Conservation (phyloP, 495 filamentous ascomycete genomes). For the Trichoderma virens region DNA sequence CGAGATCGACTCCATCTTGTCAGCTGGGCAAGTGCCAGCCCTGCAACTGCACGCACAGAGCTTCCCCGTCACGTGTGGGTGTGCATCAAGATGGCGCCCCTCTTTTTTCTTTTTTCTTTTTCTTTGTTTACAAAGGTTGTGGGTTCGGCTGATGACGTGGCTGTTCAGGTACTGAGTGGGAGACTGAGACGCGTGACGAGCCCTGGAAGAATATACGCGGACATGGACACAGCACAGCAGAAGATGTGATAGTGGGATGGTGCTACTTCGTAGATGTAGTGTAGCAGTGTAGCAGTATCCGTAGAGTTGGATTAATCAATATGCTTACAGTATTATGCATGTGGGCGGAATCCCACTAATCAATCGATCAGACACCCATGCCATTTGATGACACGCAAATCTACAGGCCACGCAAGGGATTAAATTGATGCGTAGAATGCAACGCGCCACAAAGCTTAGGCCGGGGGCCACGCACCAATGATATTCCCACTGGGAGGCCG, state of each 20-base stretch:
- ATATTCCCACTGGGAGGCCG: background rate
- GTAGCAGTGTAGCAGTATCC: no score
- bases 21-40: background rate
- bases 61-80: background rate
- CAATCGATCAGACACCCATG: background rate
- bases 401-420: background rate
- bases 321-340: no score
- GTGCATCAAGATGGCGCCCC: background rate
- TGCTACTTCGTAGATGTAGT: no score
- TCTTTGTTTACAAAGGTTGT: background rate
- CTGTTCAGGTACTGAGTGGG: background rate
- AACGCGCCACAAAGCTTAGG: slow-evolving; percentile 5
- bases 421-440: background rate
- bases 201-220: background rate
- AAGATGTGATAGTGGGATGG: no score
- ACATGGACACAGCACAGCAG: background rate
- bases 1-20: background rate
- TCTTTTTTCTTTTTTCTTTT: background rate
- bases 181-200: background rate
- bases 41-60: background rate
- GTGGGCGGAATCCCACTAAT: no score
- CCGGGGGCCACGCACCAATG: background rate
- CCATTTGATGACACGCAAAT: background rate
- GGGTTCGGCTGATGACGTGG: background rate
- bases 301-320: no score